Evolutionary conservation across 2,329 filamentous ascomycete genomes (phyloP).

Genomic region (Phyllosticta citrichinensis): DNA sequence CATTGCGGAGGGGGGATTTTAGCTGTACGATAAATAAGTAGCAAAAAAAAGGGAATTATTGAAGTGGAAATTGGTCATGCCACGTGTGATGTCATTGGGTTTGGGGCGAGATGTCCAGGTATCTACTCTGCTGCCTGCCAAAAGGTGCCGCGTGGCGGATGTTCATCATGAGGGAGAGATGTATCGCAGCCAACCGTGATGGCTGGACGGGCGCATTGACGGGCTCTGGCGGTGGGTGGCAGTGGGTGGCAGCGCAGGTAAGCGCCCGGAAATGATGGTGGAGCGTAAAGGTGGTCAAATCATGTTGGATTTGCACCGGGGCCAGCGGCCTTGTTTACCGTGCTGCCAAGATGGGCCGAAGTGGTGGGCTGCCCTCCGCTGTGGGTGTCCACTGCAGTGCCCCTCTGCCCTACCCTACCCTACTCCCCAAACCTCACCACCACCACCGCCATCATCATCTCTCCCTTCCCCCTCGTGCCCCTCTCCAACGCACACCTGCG

Average conservation of each 20-base stretch:
- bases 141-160: neutral
- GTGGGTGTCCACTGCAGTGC: neutral
- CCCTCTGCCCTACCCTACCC: constrained; percentile 8
- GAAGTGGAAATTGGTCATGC: neutral
- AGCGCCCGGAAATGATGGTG: neutral
- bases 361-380: constrained; percentile 1
- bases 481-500: constrained; percentile 2
- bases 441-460: neutral
- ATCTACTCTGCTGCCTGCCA: neutral
- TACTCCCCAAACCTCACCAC: constrained; percentile 5
- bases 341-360: neutral
- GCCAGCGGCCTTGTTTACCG: constrained; percentile 5
- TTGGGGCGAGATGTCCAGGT: neutral
- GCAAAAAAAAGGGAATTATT: neutral
- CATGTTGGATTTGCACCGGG: neutral
- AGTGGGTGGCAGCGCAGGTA: neutral
- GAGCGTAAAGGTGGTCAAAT: neutral
- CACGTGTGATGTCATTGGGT: neutral
- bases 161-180: neutral
- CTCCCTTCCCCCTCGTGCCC: neutral
- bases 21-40: constrained; percentile 15
- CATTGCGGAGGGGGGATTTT: constrained; percentile 27
- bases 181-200: neutral
- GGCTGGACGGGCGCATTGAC: neutral
- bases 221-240: neutral